A percentile compares a stretch with the other conserved stretches of the same genome.
These are phyloP conservation scores for Populus hybrid DNA, from an alignment of 441 rosid genomes.

Conservation along the genomic window DNA sequence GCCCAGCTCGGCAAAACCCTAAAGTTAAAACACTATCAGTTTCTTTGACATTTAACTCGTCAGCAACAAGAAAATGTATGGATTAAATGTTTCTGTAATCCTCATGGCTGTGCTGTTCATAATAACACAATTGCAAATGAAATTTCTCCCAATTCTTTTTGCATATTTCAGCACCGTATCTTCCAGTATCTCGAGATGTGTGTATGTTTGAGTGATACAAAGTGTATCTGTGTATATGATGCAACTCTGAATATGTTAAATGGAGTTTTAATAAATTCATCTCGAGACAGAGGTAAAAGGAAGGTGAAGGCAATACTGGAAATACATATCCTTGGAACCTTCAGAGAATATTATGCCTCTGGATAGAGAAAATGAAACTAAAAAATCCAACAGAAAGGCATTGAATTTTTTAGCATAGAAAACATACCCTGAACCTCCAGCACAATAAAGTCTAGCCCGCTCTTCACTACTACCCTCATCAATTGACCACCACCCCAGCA, in stretches of 20 bases:
- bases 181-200: not conserved
- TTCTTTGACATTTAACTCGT: not conserved
- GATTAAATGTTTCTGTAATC: not conserved
- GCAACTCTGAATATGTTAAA: not conserved
- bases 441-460: slow-evolving; percentile 73
- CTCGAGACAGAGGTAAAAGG: not conserved
- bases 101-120: not conserved
- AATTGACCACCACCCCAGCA: slow-evolving; percentile 99
- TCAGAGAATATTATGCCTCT: not conserved
- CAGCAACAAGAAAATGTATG: not conserved
- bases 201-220: not conserved
- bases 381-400: slow-evolving; percentile 6
- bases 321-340: not conserved
- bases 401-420: slow-evolving; percentile 10
- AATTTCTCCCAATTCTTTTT: not conserved
- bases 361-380: not conserved
- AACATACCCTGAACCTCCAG: slow-evolving; percentile 64
- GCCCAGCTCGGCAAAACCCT: not conserved
- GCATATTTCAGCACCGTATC: not conserved
- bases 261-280: not conserved
- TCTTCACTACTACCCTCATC: slow-evolving; percentile 94
- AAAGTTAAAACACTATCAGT: not conserved
- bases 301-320: not conserved
- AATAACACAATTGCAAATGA: not conserved
- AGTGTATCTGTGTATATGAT: not conserved